Conservation (phyloP, 768 basidiomycete genomes). For the Boletus reticulatus region DNA sequence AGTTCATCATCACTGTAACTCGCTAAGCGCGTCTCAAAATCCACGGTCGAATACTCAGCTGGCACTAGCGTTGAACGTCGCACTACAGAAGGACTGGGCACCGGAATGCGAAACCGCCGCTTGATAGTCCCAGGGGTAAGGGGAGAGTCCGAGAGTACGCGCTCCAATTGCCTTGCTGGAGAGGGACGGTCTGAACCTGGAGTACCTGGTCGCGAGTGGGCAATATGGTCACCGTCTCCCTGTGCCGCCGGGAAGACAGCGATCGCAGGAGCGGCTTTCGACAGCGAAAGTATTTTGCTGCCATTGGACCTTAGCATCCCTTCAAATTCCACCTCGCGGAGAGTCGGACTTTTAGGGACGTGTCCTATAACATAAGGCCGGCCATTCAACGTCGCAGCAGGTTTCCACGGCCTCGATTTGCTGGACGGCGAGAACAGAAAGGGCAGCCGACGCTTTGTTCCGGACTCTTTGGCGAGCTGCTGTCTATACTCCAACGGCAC, state of each 20-base stretch:
- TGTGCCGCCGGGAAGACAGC: conserved; percentile 23
- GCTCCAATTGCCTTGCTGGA: conserved; percentile 24
- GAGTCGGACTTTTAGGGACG: conserved; percentile 50
- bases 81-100: conserved; percentile 51
- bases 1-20: conserved; percentile 52
- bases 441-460: conserved; percentile 60
- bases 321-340: conserved; percentile 78
- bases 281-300: conserved; percentile 39
- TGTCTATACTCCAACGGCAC: conserved; percentile 87
- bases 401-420: conserved; percentile 65
- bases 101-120: conserved; percentile 62
- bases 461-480: conserved; percentile 57
- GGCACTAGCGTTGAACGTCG: conserved; percentile 54
- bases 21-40: conserved; percentile 80
- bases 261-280: conserved; percentile 26
- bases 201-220: conserved; percentile 22
- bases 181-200: conserved; percentile 14
- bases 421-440: conserved; percentile 58
- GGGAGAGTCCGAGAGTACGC: conserved; percentile 27
- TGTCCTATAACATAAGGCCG: conserved; percentile 66
- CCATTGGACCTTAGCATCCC: conserved; percentile 59
- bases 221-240: conserved; percentile 33
- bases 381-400: conserved; percentile 77
- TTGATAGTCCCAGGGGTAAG: conserved; percentile 27
- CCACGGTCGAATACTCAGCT: conserved; percentile 77